A percentile compares a stretch with the other conserved stretches of the same genome.
These are phyloP conservation scores for Nemania diffusa DNA, from an alignment of 2,329 filamentous ascomycete genomes.

Conservation along the genomic window DNA sequence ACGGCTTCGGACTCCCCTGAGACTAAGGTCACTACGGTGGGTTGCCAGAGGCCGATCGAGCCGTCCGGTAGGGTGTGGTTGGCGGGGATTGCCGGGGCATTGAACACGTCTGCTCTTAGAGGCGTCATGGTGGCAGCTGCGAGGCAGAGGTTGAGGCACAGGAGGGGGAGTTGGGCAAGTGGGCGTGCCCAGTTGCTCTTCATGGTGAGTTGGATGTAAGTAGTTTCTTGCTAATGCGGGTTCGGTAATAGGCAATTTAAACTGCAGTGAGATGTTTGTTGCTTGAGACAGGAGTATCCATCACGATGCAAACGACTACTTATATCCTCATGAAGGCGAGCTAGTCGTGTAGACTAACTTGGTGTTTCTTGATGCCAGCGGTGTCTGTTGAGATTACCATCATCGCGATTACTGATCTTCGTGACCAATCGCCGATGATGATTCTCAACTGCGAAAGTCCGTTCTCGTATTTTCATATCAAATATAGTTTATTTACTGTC, in stretches of 20 bases:
- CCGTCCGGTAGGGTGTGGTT: conserved; percentile 29
- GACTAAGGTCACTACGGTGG: conserved; percentile 32
- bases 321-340: neutral
- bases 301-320: neutral
- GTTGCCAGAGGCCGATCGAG: conserved; percentile 28
- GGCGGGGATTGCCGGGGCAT: conserved; percentile 14
- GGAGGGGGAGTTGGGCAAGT: neutral
- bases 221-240: neutral
- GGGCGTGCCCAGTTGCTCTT: neutral
- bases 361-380: neutral
- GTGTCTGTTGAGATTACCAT: neutral
- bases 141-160: neutral
- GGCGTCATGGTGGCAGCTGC: neutral
- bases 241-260: neutral
- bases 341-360: neutral
- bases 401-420: conserved; percentile 1
- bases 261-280: neutral
- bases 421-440: neutral
- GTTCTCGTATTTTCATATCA: neutral
- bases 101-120: conserved; percentile 31
- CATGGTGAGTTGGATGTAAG: neutral
- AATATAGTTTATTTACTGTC: neutral
- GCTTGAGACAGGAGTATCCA: neutral
- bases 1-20: conserved; percentile 46
- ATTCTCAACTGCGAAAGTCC: neutral